Conservation (phyloP, 495 filamentous ascomycete genomes). For the Hypomontagnella monticulosa region DNA sequence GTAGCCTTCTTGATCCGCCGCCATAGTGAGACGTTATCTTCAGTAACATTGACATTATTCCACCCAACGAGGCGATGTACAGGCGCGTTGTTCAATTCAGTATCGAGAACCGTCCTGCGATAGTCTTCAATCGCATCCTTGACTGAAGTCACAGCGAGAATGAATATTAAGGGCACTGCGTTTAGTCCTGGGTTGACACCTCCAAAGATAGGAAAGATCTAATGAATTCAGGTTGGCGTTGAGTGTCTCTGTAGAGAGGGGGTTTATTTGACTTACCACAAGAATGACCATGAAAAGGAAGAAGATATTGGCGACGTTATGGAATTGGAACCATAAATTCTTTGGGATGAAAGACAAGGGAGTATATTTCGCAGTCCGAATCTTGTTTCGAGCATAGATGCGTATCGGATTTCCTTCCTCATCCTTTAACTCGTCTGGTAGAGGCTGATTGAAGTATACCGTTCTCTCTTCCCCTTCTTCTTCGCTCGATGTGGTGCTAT, state of each 20-base stretch:
- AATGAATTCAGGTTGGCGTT: slow-evolving; percentile 33
- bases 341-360: slow-evolving; percentile 96
- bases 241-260: neutral
- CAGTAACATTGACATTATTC: slow-evolving; percentile 92
- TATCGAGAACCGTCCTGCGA: slow-evolving; percentile 90
- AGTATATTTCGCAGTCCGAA: slow-evolving; percentile 96
- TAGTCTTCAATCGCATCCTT: slow-evolving; percentile 99
- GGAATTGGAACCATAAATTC: slow-evolving; percentile 96
- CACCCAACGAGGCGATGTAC: slow-evolving; percentile 89
- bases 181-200: slow-evolving; percentile 89
- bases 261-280: slow-evolving; percentile 68
- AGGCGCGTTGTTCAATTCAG: slow-evolving; percentile 94
- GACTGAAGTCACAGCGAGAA: slow-evolving; percentile 87
- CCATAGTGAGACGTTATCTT: slow-evolving; percentile 87
- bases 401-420: slow-evolving; percentile 78
- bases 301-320: slow-evolving; percentile 98
- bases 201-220: slow-evolving; percentile 98
- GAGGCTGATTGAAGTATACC: slow-evolving; percentile 87
- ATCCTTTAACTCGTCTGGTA: slow-evolving; percentile 81
- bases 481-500: slow-evolving; percentile 38
- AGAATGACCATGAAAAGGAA: slow-evolving; percentile 97
- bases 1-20: slow-evolving; percentile 91
- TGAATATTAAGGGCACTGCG: slow-evolving; percentile 91
- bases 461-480: slow-evolving; percentile 48
- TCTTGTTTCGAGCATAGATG: slow-evolving; percentile 90